phyloP scores from a whole-genome alignment of 306 rosid species.

The Ceratonia siliqua region DNA sequence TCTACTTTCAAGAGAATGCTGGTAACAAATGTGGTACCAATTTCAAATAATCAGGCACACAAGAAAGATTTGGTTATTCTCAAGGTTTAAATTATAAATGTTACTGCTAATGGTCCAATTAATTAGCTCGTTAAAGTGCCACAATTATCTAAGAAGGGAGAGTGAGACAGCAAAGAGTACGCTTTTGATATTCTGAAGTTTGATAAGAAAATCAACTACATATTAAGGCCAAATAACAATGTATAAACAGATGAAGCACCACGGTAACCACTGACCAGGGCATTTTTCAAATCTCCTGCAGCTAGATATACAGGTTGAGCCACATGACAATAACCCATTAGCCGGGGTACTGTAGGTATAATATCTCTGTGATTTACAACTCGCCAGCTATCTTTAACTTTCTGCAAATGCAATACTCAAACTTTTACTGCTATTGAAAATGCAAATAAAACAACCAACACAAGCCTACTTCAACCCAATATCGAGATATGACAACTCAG shows the following conservation, averaged over 20 bases:
- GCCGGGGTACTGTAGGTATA: constrained; percentile 89
- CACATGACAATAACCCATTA: constrained; percentile 99
- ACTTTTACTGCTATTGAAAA: constrained; percentile 36
- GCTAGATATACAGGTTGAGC: constrained; percentile 91
- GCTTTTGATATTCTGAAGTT: background rate
- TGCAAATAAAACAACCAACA: constrained; percentile 11
- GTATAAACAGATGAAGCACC: background rate
- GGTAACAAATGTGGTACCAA: background rate
- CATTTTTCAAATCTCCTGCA: constrained; percentile 62
- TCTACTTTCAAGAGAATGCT: background rate
- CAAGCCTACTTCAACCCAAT: background rate
- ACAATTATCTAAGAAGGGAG: background rate
- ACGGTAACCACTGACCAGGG: constrained; percentile 58
- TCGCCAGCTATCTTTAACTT: constrained; percentile 97
- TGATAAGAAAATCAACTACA: background rate
- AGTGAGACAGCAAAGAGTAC: background rate
- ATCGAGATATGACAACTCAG: background rate
- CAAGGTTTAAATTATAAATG: background rate
- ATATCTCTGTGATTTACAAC: constrained; percentile 98
- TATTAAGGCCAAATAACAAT: background rate
- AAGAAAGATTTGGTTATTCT: background rate
- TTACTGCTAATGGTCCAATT: constrained; percentile 3
- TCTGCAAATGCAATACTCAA: constrained; percentile 57
- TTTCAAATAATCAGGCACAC: constrained; percentile 8
- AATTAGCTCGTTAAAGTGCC: constrained; percentile 12